These are phyloP conservation scores for Rhodofomes roseus DNA, from an alignment of 1,284 basidiomycete genomes.

Conservation along the genomic window DNA sequence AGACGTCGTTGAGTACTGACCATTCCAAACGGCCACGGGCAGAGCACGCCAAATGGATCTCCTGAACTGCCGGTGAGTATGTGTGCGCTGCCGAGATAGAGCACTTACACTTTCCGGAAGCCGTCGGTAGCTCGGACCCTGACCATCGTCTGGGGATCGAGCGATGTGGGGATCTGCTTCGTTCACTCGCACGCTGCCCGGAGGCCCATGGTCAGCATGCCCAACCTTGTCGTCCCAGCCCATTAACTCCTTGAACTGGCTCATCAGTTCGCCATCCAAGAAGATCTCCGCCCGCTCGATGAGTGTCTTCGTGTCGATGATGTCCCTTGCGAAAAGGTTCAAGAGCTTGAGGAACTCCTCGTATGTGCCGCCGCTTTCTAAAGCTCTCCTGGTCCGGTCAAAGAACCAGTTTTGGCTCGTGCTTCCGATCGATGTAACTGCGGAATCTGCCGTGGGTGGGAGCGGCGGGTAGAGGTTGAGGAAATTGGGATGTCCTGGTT, in stretches of 20 bases:
- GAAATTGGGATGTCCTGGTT: conserved; percentile 7
- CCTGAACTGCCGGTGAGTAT: conserved; percentile 43
- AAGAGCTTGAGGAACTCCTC: conserved; percentile 84
- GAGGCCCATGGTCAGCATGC: conserved; percentile 70
- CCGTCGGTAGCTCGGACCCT: conserved; percentile 89
- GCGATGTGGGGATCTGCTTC: conserved; percentile 69
- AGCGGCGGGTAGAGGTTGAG: conserved; percentile 10
- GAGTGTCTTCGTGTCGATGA: conserved; percentile 84
- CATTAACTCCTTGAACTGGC: conserved; percentile 85
- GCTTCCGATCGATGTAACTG: conserved; percentile 54
- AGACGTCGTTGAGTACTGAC: conserved; percentile 94
- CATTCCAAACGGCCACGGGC: conserved; percentile 94
- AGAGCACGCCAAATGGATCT: conserved; percentile 88
- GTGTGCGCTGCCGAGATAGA: background rate
- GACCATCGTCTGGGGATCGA: conserved; percentile 66
- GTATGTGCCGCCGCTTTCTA: conserved; percentile 73
- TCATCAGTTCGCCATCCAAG: conserved; percentile 79
- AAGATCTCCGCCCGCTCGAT: conserved; percentile 81
- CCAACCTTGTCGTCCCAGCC: conserved; percentile 72
- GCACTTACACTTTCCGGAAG: conserved; percentile 79
- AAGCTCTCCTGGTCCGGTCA: conserved; percentile 80
- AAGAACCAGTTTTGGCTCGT: conserved; percentile 94
- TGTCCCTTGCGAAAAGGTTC: conserved; percentile 80
- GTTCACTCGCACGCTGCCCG: conserved; percentile 69
- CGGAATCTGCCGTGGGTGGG: conserved; percentile 8